These are phyloP conservation scores for Cladophialophora yegresii DNA, from an alignment of 2,329 filamentous ascomycete species.

Conservation along the genomic window DNA sequence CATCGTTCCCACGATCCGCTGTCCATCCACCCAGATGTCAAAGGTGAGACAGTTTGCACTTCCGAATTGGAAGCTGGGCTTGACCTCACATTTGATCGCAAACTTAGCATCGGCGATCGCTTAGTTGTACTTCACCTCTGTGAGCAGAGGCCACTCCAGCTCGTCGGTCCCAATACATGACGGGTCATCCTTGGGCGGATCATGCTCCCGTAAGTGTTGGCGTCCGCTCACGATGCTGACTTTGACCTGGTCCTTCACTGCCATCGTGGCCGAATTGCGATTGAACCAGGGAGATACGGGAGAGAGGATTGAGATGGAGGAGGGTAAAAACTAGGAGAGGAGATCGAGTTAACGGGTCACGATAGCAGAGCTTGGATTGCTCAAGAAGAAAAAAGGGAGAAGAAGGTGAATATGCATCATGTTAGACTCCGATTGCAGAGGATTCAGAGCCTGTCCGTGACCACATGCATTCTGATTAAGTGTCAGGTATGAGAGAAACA, in stretches of 20 bases:
- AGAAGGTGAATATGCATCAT: no score
- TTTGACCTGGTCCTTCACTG: not conserved
- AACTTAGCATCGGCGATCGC: constrained; percentile 8
- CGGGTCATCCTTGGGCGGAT: not conserved
- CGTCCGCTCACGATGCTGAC: not conserved
- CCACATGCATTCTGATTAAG: no score
- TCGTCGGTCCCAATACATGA: no score
- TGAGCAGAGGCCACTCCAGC: not conserved
- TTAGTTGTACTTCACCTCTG: constrained; percentile 13
- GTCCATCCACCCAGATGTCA: not conserved
- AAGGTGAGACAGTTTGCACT: not conserved
- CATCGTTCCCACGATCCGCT: not conserved
- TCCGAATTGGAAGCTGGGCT: not conserved
- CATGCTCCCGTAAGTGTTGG: not conserved
- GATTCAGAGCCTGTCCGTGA: no score
- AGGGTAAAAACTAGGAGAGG: no score
- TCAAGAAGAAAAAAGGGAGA: no score
- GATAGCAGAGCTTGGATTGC: no score
- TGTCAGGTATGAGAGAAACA: no score
- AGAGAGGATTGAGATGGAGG: not conserved
- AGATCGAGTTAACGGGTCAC: no score
- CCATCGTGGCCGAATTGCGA: not conserved
- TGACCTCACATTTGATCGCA: constrained; percentile 1
- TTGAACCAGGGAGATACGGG: not conserved
- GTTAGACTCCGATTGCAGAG: no score